Conservation (phyloP, 2,329 filamentous ascomycete species). For the Dothideomycetes sp. region DNA sequence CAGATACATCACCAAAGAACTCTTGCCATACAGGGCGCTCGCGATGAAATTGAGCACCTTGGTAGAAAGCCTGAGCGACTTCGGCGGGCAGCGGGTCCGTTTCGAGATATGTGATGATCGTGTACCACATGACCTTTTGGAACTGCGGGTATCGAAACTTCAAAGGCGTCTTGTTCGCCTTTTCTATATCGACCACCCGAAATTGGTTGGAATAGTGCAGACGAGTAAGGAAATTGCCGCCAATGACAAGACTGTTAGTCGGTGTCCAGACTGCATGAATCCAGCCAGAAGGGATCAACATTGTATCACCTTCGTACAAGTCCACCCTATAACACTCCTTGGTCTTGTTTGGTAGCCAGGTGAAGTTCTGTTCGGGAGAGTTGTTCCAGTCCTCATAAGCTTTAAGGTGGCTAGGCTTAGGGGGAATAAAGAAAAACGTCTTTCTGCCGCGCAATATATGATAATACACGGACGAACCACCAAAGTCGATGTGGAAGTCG, state of each 20-base stretch:
- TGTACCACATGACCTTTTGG: conserved; percentile 60
- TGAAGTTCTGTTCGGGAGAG: conserved; percentile 54
- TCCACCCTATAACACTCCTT: conserved; percentile 59
- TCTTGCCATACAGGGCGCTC: conserved; percentile 48
- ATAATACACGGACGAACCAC: conserved; percentile 60
- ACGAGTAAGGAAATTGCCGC: conserved; percentile 58
- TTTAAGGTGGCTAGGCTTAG: conserved; percentile 56
- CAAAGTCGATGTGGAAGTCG: conserved; percentile 63
- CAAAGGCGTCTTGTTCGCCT: conserved; percentile 52
- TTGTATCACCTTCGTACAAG: conserved; percentile 55
- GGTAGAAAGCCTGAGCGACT: conserved; percentile 43
- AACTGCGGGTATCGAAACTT: conserved; percentile 60
- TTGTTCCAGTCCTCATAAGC: conserved; percentile 64
- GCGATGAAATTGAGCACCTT: conserved; percentile 45
- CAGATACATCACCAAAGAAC: conserved; percentile 41
- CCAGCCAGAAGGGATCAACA: conserved; percentile 62
- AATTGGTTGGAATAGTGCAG: conserved; percentile 58
- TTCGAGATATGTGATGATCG: conserved; percentile 51
- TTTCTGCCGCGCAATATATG: conserved; percentile 59
- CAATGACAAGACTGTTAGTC: conserved; percentile 57
- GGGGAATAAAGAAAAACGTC: conserved; percentile 61
- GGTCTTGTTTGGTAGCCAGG: conserved; percentile 52
- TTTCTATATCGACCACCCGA: conserved; percentile 54
- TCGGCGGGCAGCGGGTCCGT: conserved; percentile 51
- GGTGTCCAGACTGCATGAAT: conserved; percentile 64